phyloP scores from a whole-genome alignment of 2,329 filamentous ascomycete genomes.

The Torrubiella hemipterigena region DNA sequence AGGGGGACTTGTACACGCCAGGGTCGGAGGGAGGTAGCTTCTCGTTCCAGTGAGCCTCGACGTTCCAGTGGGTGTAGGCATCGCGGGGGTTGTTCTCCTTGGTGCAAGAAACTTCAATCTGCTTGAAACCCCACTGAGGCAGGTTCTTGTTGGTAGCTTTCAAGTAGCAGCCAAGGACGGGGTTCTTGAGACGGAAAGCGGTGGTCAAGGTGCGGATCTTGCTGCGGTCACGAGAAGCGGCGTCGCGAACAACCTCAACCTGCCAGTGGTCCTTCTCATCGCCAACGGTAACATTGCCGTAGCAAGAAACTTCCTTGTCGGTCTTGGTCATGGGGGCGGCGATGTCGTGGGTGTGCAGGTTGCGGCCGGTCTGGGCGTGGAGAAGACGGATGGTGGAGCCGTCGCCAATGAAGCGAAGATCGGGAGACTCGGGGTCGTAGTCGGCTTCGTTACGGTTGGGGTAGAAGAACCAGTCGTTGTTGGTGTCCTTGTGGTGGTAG shows the following conservation, averaged over 20 bases:
- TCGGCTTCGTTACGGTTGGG: slow-evolving; percentile 71
- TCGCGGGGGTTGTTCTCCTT: slow-evolving; percentile 89
- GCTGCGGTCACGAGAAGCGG: slow-evolving; percentile 72
- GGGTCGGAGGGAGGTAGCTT: slow-evolving; percentile 82
- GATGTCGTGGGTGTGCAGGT: slow-evolving; percentile 89
- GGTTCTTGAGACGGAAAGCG: slow-evolving; percentile 78
- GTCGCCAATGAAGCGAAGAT: slow-evolving; percentile 66
- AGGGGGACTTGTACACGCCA: slow-evolving; percentile 89
- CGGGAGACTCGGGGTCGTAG: slow-evolving; percentile 54
- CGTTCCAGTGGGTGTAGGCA: slow-evolving; percentile 97
- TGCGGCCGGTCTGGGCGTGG: slow-evolving; percentile 90
- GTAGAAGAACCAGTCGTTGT: slow-evolving; percentile 99
- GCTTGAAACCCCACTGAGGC: slow-evolving; percentile 98
- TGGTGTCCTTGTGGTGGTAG: slow-evolving; percentile 98
- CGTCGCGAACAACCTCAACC: slow-evolving; percentile 83
- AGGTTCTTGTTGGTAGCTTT: slow-evolving; percentile 92
- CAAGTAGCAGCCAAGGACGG: slow-evolving; percentile 78
- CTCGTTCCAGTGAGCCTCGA: slow-evolving; percentile 90
- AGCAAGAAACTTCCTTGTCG: slow-evolving; percentile 87
- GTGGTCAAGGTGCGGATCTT: slow-evolving; percentile 86
- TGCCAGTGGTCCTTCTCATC: slow-evolving; percentile 98
- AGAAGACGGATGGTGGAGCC: slow-evolving; percentile 73
- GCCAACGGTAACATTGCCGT: slow-evolving; percentile 89
- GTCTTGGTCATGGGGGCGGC: slow-evolving; percentile 79
- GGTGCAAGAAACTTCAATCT: slow-evolving; percentile 92